A percentile compares a stretch with the other conserved stretches of the same genome.
phyloP scores from a whole-genome alignment of 305 asterid genomes.

The Fraxinus sp. region DNA sequence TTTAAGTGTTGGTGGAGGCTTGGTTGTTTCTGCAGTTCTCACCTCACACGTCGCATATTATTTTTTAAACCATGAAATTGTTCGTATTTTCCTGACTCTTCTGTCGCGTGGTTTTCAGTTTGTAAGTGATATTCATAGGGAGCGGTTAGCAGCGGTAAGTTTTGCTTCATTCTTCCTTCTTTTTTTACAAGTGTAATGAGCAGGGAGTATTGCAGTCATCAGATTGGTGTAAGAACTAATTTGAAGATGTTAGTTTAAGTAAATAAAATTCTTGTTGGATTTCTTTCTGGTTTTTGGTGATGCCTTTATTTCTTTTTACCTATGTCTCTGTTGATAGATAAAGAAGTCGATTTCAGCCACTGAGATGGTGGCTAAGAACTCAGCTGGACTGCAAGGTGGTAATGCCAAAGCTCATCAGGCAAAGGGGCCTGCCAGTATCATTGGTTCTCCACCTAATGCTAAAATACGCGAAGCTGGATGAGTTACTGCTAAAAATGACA shows the following conservation, averaged over 20 bases:
- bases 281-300: not conserved
- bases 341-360: constrained; percentile 52
- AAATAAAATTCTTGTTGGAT: not conserved
- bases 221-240: not conserved
- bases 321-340: constrained; percentile 44
- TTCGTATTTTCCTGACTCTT: constrained; percentile 18
- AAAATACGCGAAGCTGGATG: constrained; percentile 62
- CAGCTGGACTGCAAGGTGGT: constrained; percentile 59
- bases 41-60: not conserved
- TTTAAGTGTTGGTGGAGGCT: not conserved
- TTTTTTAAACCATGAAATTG: not conserved
- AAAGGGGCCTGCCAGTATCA: constrained; percentile 50
- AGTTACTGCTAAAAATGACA: constrained; percentile 11
- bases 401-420: constrained; percentile 59
- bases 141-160: constrained; percentile 78
- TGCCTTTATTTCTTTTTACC: not conserved
- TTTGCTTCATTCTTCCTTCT: constrained; percentile 13
- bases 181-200: not conserved
- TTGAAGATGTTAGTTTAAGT: constrained; percentile 1
- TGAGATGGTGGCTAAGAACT: constrained; percentile 48
- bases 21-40: not conserved
- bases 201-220: not conserved
- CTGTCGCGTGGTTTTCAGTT: constrained; percentile 45
- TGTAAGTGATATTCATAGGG: constrained; percentile 72
- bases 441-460: constrained; percentile 70